phyloP scores from a whole-genome alignment of 805 yeast species.

The Barnettozyma siamensis region DNA sequence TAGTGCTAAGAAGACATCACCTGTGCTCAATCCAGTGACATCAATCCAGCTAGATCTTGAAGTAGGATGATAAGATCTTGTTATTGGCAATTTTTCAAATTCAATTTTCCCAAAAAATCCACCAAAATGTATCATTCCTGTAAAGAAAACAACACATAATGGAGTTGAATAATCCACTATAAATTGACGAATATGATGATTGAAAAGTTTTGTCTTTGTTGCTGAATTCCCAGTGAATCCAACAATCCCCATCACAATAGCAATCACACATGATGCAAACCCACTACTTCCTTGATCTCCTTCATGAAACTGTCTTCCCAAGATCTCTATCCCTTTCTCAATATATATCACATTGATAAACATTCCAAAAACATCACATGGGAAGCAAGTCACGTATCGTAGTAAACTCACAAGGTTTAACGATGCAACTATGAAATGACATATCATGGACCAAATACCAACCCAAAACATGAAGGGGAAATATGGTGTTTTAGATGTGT shows the following conservation, averaged over 20 bases:
- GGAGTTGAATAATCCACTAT: slow-evolving; percentile 88
- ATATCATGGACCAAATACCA: slow-evolving; percentile 81
- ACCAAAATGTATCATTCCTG: slow-evolving; percentile 91
- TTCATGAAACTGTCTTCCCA: slow-evolving; percentile 59
- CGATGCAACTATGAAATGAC: slow-evolving; percentile 70
- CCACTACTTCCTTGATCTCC: slow-evolving; percentile 41
- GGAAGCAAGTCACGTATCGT: slow-evolving; percentile 68
- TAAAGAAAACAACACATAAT: slow-evolving; percentile 75
- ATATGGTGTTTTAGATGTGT: slow-evolving; percentile 38
- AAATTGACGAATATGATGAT: slow-evolving; percentile 54
- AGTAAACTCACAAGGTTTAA: slow-evolving; percentile 62
- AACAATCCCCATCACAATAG: slow-evolving; percentile 67
- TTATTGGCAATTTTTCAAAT: slow-evolving; percentile 61
- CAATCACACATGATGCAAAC: slow-evolving; percentile 68
- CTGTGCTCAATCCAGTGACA: slow-evolving; percentile 41
- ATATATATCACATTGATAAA: slow-evolving; percentile 85
- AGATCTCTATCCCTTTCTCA: slow-evolving; percentile 84
- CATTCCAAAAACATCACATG: slow-evolving; percentile 91
- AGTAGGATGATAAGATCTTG: slow-evolving; percentile 74
- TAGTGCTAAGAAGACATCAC: slow-evolving; percentile 78
- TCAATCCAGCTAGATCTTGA: slow-evolving; percentile 35
- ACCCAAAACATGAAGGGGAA: slow-evolving; percentile 97
- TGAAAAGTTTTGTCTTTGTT: slow-evolving; percentile 53
- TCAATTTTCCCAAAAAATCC: slow-evolving; percentile 56
- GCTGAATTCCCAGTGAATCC: slow-evolving; percentile 61